Evolutionary conservation across 352 stramenopile genomes (phyloP), one percentile per base, ranked within the genome.

Genomic region (Phytopythium boreale): DNA sequence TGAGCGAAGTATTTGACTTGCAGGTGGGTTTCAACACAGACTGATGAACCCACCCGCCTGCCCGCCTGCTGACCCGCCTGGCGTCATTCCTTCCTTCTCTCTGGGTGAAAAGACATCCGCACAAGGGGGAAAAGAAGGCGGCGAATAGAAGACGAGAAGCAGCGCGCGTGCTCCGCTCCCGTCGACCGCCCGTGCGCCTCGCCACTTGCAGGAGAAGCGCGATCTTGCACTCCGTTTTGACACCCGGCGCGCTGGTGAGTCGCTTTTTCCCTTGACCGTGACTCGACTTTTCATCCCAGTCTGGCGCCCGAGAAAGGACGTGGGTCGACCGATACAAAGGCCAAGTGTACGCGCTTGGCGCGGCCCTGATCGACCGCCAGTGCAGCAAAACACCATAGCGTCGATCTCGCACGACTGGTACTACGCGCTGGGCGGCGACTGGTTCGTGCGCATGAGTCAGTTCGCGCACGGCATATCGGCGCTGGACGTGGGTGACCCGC

Each of bases 391-490:
- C 44, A 51, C 47, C 20, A 24, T 24, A 37, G 56, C n/a, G 19
- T 10, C 56, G 6, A 6, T 19, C 51, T n/a, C 22, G 22, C 56
- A 51, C 56, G 56, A 51, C 24, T 72, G 67, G 67, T 59, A 51
- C n/a, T 72, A 76, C 55, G 61, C 52, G 61, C 63, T 88, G 27
- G 76, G 77, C 56, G 77, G 74, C 56, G 72, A 71, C 29, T 67
- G 87, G 44, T 66, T 83, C 31, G 69, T 61, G 56, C 77, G 70
- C 60, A 94, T 94, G 85, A 82, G 79, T 62, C 86, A 94, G 62
- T 93, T 94, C 66, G 82, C 84, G 41, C 84, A 94, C 66, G 86
- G 86, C 27, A 94, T 94, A 64, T 89, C 79, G 44, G 77, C 82
- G 41, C 70, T 94, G 34, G 82, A 92, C 61, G 71, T 84, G 44